Percentiles rank a stretch among this genome's conserved stretches.
Conservation (phyloP, 2,329 filamentous ascomycete genomes). For the Hypoxylon sp. region DNA sequence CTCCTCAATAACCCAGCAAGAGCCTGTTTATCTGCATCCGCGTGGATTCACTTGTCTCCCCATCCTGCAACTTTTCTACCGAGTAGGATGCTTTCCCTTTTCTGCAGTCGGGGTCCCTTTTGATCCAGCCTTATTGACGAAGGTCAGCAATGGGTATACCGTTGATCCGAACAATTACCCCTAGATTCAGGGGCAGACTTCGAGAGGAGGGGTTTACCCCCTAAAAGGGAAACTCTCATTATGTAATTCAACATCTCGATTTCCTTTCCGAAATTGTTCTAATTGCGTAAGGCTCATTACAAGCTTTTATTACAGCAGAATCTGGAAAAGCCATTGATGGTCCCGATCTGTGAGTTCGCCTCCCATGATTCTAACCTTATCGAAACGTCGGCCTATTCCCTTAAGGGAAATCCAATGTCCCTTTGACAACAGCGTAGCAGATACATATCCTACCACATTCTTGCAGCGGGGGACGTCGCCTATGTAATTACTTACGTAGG, state of each 20-base stretch:
- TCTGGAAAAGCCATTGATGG: conserved; percentile 20
- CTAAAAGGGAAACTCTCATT: conserved; percentile 27
- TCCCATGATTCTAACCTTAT: conserved; percentile 18
- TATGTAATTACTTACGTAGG: conserved; percentile 33
- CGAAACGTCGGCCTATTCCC: conserved; percentile 11
- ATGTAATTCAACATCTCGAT: conserved; percentile 23
- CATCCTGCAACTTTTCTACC: conserved; percentile 14
- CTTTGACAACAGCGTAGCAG: conserved; percentile 41
- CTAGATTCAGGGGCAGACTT: conserved; percentile 37
- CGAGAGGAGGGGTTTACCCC: conserved; percentile 27
- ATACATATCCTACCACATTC: conserved; percentile 19
- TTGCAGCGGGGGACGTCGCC: conserved; percentile 33
- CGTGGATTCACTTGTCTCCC: conserved; percentile 31
- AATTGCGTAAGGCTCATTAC: conserved; percentile 16
- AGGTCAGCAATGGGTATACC: conserved; percentile 22
- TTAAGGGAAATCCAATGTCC: conserved; percentile 12
- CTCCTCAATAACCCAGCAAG: conserved; percentile 15
- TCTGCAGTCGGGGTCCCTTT: conserved; percentile 31
- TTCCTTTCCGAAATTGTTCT: background rate
- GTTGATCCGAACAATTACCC: conserved; percentile 26
- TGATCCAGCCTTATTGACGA: conserved; percentile 35
- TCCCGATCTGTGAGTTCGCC: conserved; percentile 7
- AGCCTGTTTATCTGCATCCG: conserved; percentile 4
- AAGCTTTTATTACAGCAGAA: conserved; percentile 11
- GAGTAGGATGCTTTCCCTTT: conserved; percentile 27